Base-by-base conservation (phyloP, 1,284 basidiomycete genomes). In the Ceratobasidium sp. region DNA sequence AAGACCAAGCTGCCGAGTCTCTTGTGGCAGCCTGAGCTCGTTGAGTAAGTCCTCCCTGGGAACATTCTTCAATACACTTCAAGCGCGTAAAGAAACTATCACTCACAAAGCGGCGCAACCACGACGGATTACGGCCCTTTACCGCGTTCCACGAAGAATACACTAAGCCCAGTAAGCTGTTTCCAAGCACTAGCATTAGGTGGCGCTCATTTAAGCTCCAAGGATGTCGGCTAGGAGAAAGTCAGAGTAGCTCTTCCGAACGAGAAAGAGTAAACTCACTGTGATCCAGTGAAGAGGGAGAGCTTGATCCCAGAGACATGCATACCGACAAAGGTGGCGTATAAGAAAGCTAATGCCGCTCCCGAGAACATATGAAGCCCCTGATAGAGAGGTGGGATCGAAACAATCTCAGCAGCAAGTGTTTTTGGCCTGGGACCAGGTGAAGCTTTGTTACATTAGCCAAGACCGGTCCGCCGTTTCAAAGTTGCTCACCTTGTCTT, bases 51-150 rank as follows among this genome's bases (percentile, higher is more conserved):
- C 72, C 72, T 33, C 72, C 72, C 72, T 75, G 12, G 13, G 6
- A 15, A 75, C 10, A 20, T 40, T 55, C 23, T 20, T 75, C 61
- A 66, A 33, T 12, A 39, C 23, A 23, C 5, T 15, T 4, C 40
- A 56, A 13, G 7, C 26, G 13, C 53, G 18, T 42, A 56, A 18
- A 53, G 1, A 56, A 63, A 33, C 33, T 7, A n/a, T 15, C 18
- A 28, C 72, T 75, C 72, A 75, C 72, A 64, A 64, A 75, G 33
- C 61, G 58, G n/a, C 72, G 72, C 10, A 75, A 49, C 72, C 72
- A 75, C 18, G n/a, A 20, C 18, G 72, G 72, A n/a, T 75, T 49
- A 1, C 72, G 72, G 20, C 66, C 46, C 7, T 3, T 4, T 4
- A 75, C 40, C 23, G 60, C 42, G 20, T 75, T 61, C 20, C n/a